Conservation (phyloP, 805 yeast genomes). For the Zygoascus bituminiphila region DNA sequence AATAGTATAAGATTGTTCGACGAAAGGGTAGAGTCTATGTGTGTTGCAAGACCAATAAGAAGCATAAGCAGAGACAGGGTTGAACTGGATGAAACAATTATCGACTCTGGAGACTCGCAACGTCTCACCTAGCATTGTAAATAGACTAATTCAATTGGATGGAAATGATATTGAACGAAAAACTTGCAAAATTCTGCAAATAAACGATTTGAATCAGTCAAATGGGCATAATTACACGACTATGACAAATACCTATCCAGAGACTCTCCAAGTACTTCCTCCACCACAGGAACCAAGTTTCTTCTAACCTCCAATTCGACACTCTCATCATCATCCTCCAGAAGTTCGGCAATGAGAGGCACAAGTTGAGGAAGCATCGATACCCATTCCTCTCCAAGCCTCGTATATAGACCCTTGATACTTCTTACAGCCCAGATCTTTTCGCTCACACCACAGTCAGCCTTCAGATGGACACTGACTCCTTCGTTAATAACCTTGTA, state of each 20-base stretch:
- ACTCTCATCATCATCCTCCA: constrained; percentile 92
- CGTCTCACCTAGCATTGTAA: background rate
- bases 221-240: too few relatives aligned
- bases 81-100: constrained; percentile 8
- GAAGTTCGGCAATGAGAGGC: constrained; percentile 88
- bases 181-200: too few relatives aligned
- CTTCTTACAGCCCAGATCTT: constrained; percentile 75
- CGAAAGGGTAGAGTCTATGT: constrained; percentile 93
- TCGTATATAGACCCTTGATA: constrained; percentile 73
- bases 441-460: constrained; percentile 41
- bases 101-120: background rate
- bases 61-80: constrained; percentile 86
- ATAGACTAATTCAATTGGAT: too few relatives aligned
- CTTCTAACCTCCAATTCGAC: constrained; percentile 88
- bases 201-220: too few relatives aligned
- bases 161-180: too few relatives aligned
- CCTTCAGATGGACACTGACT: constrained; percentile 59
- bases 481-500: constrained; percentile 65
- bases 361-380: constrained; percentile 85
- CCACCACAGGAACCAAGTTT: constrained; percentile 85
- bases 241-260: constrained; percentile 52
- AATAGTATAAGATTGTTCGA: constrained; percentile 54
- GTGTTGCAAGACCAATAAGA: constrained; percentile 84
- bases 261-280: constrained; percentile 89
- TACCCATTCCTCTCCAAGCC: constrained; percentile 93